Conservation (phyloP, 2,329 filamentous ascomycete species). For the Neofusicoccum laricinum region DNA sequence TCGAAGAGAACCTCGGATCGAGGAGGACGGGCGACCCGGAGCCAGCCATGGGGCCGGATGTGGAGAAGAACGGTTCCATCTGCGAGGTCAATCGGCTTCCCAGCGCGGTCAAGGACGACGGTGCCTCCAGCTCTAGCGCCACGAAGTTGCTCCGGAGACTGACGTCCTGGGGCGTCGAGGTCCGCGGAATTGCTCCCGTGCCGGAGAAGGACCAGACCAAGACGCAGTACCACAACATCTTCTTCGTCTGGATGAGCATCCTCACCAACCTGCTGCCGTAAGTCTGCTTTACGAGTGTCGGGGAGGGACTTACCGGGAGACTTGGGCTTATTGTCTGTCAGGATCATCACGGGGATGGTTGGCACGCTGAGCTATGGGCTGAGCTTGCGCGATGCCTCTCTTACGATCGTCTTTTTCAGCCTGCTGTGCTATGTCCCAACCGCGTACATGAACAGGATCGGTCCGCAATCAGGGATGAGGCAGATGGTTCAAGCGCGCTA, state of each 20-base stretch:
- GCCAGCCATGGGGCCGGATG: background rate
- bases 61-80: background rate
- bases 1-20: background rate
- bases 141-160: background rate
- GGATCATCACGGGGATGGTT: slow-evolving; percentile 63
- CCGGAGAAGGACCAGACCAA: slow-evolving; percentile 54
- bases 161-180: slow-evolving; percentile 24
- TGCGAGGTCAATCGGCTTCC: background rate
- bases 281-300: slow-evolving; percentile 22
- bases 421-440: slow-evolving; percentile 54
- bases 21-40: background rate
- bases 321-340: slow-evolving; percentile 2
- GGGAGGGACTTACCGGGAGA: slow-evolving; percentile 23
- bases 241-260: slow-evolving; percentile 60
- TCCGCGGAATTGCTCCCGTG: slow-evolving; percentile 54
- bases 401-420: slow-evolving; percentile 64
- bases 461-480: slow-evolving; percentile 59
- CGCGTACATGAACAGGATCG: slow-evolving; percentile 57
- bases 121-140: background rate
- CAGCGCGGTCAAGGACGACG: background rate
- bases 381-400: slow-evolving; percentile 53
- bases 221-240: slow-evolving; percentile 54
- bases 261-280: slow-evolving; percentile 58
- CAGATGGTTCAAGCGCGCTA: slow-evolving; percentile 66
- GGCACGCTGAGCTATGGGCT: slow-evolving; percentile 56